Evolutionary conservation across 441 rosid species (phyloP).

Genomic region (Theobroma grandiflorum): DNA sequence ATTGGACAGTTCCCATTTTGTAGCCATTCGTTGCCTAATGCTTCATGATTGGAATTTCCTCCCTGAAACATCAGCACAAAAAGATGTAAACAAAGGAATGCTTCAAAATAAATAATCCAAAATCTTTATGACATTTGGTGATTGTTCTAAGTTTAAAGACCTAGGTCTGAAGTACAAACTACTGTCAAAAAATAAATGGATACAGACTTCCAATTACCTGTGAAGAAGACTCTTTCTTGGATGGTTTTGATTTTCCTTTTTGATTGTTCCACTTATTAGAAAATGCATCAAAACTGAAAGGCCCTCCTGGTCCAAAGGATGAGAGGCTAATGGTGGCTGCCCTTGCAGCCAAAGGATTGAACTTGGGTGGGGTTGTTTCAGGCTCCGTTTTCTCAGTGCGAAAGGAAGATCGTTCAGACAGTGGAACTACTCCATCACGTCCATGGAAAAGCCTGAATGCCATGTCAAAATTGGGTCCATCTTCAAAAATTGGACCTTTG

Average conservation of each 20-base stretch:
- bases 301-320: constrained; percentile 71
- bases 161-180: constrained; percentile 1
- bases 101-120: neutral
- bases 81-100: constrained; percentile 20
- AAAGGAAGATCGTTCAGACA: constrained; percentile 48
- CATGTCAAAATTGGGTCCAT: constrained; percentile 79
- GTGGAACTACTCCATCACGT: constrained; percentile 77
- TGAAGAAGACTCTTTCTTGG: constrained; percentile 62
- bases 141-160: too few relatives aligned
- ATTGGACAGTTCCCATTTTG: constrained; percentile 76
- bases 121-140: neutral
- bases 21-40: constrained; percentile 70
- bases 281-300: constrained; percentile 71
- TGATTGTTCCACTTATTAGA: constrained; percentile 60
- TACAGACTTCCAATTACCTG: constrained; percentile 39
- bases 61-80: constrained; percentile 50
- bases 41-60: constrained; percentile 66
- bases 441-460: constrained; percentile 84
- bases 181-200: neutral
- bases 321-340: constrained; percentile 82
- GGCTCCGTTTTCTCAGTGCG: constrained; percentile 43
- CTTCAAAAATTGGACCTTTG: constrained; percentile 84
- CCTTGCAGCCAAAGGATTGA: constrained; percentile 73
- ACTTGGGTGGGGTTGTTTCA: constrained; percentile 47
- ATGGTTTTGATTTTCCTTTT: constrained; percentile 56